Evolutionary conservation across 805 yeast genomes (phyloP).

Genomic region (Metschnikowia drakensbergensis): DNA sequence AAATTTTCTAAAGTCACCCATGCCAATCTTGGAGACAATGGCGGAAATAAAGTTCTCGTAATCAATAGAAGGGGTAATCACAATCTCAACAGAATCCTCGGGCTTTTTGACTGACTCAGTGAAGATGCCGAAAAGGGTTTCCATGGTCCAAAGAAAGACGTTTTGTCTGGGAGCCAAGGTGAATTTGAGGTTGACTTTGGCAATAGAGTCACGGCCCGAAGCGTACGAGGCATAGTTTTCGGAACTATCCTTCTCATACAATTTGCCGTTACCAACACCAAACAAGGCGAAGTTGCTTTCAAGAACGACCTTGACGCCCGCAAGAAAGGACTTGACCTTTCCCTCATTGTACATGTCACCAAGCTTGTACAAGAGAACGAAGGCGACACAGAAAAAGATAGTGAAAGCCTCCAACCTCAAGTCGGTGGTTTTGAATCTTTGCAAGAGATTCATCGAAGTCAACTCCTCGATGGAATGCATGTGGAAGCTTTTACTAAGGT

Average conservation of each 20-base stretch:
- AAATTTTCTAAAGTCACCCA: slow-evolving; percentile 71
- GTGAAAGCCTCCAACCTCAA: slow-evolving; percentile 75
- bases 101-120: slow-evolving; percentile 52
- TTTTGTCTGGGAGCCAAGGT: slow-evolving; percentile 79
- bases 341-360: slow-evolving; percentile 61
- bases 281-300: slow-evolving; percentile 72
- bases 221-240: slow-evolving; percentile 72
- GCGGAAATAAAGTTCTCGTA: slow-evolving; percentile 77
- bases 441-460: slow-evolving; percentile 50
- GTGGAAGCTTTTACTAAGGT: slow-evolving; percentile 16
- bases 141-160: slow-evolving; percentile 61
- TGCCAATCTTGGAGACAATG: slow-evolving; percentile 76
- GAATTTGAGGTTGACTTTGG: slow-evolving; percentile 56
- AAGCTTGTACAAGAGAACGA: slow-evolving; percentile 47
- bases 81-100: slow-evolving; percentile 58
- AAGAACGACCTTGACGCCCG: slow-evolving; percentile 49
- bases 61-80: slow-evolving; percentile 51
- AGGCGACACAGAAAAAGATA: slow-evolving; percentile 45
- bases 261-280: slow-evolving; percentile 49
- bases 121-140: slow-evolving; percentile 54
- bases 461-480: slow-evolving; percentile 50
- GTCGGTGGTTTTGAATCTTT: slow-evolving; percentile 59
- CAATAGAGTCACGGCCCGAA: slow-evolving; percentile 80
- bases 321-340: slow-evolving; percentile 52
- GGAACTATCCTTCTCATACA: slow-evolving; percentile 58